Conservation (phyloP, 179 eudicot species). For the Actinidia chinensis region DNA sequence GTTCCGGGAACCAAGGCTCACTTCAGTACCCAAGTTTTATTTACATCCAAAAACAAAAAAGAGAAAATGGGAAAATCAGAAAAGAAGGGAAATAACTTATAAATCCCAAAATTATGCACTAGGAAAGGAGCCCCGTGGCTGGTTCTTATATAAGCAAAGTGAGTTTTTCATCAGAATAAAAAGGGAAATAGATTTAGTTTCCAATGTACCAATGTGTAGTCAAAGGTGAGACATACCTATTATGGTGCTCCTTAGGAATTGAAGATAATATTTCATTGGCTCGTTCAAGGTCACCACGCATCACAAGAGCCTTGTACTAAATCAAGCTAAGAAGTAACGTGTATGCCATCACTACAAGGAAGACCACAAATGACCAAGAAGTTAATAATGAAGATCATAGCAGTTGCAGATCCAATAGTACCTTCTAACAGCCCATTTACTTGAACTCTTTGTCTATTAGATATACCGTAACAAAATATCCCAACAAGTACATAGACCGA, state of each 20-base stretch:
- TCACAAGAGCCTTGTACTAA: slow-evolving; percentile 95
- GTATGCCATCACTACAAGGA: slow-evolving; percentile 81
- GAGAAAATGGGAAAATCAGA: neutral
- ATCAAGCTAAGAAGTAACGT: slow-evolving; percentile 85
- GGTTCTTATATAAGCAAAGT: neutral
- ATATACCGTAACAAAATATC: slow-evolving; percentile 95
- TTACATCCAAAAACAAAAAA: neutral
- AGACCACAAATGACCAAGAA: neutral
- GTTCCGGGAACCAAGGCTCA: neutral
- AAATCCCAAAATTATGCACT: slow-evolving; percentile 4
- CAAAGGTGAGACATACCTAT: slow-evolving; percentile 49
- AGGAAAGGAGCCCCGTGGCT: neutral
- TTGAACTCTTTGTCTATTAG: slow-evolving; percentile 97
- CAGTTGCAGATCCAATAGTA: slow-evolving; percentile 4
- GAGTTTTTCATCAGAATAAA: neutral
- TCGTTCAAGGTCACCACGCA: slow-evolving; percentile 90
- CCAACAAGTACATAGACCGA: slow-evolving; percentile 96
- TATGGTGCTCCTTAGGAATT: slow-evolving; percentile 93
- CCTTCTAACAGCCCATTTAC: slow-evolving; percentile 46
- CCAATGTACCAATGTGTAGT: neutral
- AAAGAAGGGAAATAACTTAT: neutral
- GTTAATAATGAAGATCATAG: slow-evolving; percentile 23
- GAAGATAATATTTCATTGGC: slow-evolving; percentile 80
- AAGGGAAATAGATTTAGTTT: neutral
- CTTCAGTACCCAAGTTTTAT: neutral